A percentile compares a stretch with the other conserved stretches of the same genome.
Evolutionary conservation across 108 stramenopile species (phyloP).

Genomic region (Skeletonema potamos): DNA sequence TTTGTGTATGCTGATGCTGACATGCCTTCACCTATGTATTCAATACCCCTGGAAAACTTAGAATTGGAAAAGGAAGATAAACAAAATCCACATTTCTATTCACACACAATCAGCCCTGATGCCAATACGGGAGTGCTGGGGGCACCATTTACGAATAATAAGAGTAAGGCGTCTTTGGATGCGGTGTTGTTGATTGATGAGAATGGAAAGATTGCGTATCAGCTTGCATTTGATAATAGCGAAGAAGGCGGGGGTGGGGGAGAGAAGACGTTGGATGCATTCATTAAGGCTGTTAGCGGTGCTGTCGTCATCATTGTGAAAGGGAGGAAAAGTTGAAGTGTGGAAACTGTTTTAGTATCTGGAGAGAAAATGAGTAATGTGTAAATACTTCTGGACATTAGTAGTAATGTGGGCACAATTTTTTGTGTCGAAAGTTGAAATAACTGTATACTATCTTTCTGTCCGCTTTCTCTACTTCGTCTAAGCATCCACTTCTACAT

Average conservation of each 20-base stretch:
- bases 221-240: slow-evolving; percentile 64
- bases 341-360: background rate
- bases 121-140: slow-evolving; percentile 25
- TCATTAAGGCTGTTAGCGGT: slow-evolving; percentile 1
- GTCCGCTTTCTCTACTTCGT: background rate
- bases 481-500: background rate
- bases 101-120: slow-evolving; percentile 57
- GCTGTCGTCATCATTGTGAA: background rate
- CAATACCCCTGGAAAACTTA: slow-evolving; percentile 46
- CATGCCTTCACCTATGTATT: slow-evolving; percentile 62
- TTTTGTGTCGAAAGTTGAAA: no score
- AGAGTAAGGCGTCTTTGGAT: slow-evolving; percentile 26
- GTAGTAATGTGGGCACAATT: no score
- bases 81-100: slow-evolving; percentile 47
- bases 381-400: no score
- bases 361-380: no score
- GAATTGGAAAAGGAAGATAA: slow-evolving; percentile 57
- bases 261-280: background rate
- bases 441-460: no score
- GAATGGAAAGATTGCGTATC: slow-evolving; percentile 51
- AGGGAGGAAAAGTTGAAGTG: background rate
- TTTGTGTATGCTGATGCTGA: slow-evolving; percentile 58
- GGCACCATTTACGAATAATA: slow-evolving; percentile 6
- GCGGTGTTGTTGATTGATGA: slow-evolving; percentile 54
- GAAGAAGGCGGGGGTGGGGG: slow-evolving; percentile 7